These are phyloP conservation scores for Aleurites moluccanus DNA, from an alignment of 441 rosid genomes.

Conservation along the genomic window DNA sequence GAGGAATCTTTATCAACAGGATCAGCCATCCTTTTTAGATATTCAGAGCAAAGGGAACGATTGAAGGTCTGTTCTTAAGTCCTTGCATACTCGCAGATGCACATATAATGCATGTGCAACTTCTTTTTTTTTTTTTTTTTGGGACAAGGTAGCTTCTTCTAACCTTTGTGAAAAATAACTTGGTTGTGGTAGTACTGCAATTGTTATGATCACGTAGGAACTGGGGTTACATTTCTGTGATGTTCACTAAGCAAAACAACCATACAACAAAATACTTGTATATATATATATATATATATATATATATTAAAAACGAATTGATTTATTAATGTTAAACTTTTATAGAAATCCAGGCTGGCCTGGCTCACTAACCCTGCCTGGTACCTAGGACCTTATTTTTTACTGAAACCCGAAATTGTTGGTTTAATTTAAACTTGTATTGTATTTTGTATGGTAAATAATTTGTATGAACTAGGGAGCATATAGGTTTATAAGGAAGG, in stretches of 20 bases:
- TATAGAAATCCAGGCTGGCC: too few relatives aligned
- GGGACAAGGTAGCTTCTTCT: not conserved
- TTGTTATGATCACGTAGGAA: too few relatives aligned
- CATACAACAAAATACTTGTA: too few relatives aligned
- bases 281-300: too few relatives aligned
- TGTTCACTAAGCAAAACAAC: not conserved
- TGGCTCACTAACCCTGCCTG: too few relatives aligned
- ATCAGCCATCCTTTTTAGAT: conserved; percentile 75
- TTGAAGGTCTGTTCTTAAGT: conserved; percentile 59
- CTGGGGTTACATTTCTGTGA: not conserved
- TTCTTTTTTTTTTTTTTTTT: not conserved
- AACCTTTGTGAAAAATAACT: not conserved
- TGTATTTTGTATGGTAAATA: not conserved
- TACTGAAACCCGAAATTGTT: too few relatives aligned
- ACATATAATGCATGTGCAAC: not conserved
- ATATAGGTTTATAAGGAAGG: not conserved
- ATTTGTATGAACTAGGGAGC: not conserved
- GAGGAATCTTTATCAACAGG: conserved; percentile 84
- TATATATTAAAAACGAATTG: too few relatives aligned
- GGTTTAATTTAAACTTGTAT: not conserved
- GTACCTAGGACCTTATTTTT: too few relatives aligned
- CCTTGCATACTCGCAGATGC: not conserved
- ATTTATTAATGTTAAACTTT: too few relatives aligned
- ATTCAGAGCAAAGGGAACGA: conserved; percentile 88
- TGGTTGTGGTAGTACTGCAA: too few relatives aligned